Evolutionary conservation across 768 basidiomycete species (phyloP).

Genomic region (Stropharia rugosoannulata): DNA sequence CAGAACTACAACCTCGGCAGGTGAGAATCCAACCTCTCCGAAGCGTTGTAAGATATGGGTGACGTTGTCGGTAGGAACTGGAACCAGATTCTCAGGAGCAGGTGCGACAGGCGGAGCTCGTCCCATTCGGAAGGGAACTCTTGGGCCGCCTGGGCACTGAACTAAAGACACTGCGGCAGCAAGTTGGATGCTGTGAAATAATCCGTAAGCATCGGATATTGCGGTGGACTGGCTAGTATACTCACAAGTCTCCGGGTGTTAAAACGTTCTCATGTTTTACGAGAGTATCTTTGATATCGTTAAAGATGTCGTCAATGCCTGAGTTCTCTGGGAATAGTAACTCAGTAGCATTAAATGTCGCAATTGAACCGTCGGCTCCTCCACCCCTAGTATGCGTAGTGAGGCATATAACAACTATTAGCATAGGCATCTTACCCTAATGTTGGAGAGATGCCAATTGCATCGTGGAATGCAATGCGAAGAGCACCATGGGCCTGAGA

Average conservation of each 20-base stretch:
- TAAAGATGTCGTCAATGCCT: background rate
- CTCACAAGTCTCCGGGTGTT: background rate
- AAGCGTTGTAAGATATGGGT: slow-evolving; percentile 31
- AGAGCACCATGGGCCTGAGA: background rate
- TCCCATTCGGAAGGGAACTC: slow-evolving; percentile 37
- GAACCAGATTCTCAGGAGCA: slow-evolving; percentile 21
- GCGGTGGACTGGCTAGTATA: too few relatives aligned
- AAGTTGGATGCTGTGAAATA: slow-evolving; percentile 11
- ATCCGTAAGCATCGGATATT: too few relatives aligned
- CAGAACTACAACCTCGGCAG: slow-evolving; percentile 34
- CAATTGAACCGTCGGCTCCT: background rate
- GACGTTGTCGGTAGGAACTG: slow-evolving; percentile 24
- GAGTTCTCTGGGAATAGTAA: background rate
- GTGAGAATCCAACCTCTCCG: slow-evolving; percentile 32
- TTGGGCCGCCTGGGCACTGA: slow-evolving; percentile 44
- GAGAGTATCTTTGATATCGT: background rate
- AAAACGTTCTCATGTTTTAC: slow-evolving; percentile 1
- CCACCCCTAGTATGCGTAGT: background rate
- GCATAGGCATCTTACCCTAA: background rate
- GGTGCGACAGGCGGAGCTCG: slow-evolving; percentile 30
- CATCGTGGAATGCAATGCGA: background rate
- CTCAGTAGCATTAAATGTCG: background rate
- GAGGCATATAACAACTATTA: too few relatives aligned
- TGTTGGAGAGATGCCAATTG: background rate
- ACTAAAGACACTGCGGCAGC: slow-evolving; percentile 39